Percentiles rank a stretch among this genome's conserved stretches.
Evolutionary conservation across 768 basidiomycete genomes (phyloP).

Genomic region (Gautieria morchelliformis): DNA sequence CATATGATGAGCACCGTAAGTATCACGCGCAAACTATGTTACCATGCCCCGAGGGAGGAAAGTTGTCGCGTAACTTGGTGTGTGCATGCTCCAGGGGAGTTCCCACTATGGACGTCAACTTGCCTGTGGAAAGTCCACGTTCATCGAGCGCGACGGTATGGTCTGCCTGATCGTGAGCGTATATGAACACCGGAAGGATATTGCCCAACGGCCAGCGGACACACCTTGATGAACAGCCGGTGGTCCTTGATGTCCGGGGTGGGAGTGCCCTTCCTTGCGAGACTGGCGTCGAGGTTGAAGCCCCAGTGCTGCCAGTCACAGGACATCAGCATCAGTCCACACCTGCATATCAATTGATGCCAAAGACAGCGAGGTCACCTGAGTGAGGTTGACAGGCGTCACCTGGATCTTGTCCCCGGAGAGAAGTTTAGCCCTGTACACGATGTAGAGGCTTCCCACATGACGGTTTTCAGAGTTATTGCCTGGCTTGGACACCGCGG

Average conservation of each 20-base stretch:
- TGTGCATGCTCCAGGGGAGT: constrained; percentile 39
- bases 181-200: neutral
- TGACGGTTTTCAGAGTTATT: constrained; percentile 25
- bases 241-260: constrained; percentile 44
- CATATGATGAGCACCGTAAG: neutral
- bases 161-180: constrained; percentile 32
- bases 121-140: constrained; percentile 43
- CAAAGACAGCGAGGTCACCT: constrained; percentile 31
- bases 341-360: constrained; percentile 1
- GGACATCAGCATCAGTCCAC: constrained; percentile 1
- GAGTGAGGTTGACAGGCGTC: constrained; percentile 68
- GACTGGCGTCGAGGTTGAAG: constrained; percentile 69
- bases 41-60: constrained; percentile 57
- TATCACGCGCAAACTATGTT: constrained; percentile 11
- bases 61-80: constrained; percentile 47
- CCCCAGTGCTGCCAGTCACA: constrained; percentile 56
- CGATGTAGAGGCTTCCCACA: constrained; percentile 56
- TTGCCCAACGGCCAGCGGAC: constrained; percentile 14
- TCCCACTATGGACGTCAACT: constrained; percentile 35
- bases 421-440: constrained; percentile 60
- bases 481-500: constrained; percentile 19
- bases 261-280: constrained; percentile 29
- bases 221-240: constrained; percentile 30
- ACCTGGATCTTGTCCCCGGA: constrained; percentile 34
- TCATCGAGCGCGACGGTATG: constrained; percentile 43